Evolutionary conservation across 2,329 filamentous ascomycete species (phyloP).

Genomic region (Calonectria pteridis): DNA sequence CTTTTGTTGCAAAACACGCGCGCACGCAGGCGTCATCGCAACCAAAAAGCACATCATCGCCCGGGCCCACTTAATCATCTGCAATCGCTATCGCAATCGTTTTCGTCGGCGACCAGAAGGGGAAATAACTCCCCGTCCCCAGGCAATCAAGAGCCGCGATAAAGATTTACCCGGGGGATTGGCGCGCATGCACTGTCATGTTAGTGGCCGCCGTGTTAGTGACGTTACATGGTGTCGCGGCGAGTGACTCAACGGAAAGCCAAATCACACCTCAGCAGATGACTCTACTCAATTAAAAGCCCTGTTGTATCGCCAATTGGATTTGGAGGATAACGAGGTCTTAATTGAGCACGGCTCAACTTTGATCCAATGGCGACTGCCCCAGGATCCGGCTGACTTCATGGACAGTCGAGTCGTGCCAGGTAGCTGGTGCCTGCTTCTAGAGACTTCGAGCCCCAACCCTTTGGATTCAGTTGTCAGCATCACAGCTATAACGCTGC

Average conservation of each 20-base stretch:
- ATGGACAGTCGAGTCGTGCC: too few species aligned
- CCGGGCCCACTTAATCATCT: not conserved
- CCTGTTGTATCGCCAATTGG: too few species aligned
- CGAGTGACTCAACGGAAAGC: not conserved
- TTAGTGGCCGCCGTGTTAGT: not conserved
- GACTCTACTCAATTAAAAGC: too few species aligned
- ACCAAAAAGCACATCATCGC: constrained; percentile 23
- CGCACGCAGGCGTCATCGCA: constrained; percentile 8
- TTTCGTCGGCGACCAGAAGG: not conserved
- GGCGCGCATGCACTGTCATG: not conserved
- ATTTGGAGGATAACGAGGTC: too few species aligned
- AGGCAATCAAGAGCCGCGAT: not conserved
- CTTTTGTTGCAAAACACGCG: not conserved
- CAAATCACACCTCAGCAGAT: not conserved
- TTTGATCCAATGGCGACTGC: too few species aligned
- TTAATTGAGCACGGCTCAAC: too few species aligned
- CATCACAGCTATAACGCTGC: too few species aligned
- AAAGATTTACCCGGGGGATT: not conserved
- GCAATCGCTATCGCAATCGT: not conserved
- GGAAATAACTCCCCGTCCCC: not conserved
- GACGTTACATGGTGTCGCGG: not conserved
- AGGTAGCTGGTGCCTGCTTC: too few species aligned
- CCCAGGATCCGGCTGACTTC: too few species aligned
- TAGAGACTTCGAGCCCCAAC: too few species aligned
- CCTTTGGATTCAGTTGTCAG: too few species aligned